phyloP scores from a whole-genome alignment of 2,329 filamentous ascomycete species.

The Colletotrichum sp. region DNA sequence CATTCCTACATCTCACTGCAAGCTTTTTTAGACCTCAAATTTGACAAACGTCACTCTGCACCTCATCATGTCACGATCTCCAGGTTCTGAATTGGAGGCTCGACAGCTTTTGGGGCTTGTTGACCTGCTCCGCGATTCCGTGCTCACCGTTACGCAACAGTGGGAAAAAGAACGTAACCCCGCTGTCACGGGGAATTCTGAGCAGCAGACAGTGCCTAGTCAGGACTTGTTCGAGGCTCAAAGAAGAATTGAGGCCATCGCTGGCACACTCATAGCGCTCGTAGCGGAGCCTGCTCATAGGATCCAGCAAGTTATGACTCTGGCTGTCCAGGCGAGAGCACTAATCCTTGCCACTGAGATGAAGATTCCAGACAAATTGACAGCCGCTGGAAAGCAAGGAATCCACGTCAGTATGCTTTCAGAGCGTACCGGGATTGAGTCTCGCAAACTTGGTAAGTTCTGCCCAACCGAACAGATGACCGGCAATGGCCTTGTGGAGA shows the following conservation, averaged over 20 bases:
- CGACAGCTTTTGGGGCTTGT: neutral
- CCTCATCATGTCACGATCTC: neutral
- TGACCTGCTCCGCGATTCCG: neutral
- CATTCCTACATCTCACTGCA: neutral
- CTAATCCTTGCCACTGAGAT: conserved; percentile 36
- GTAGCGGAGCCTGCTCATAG: conserved; percentile 33
- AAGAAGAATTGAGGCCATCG: conserved; percentile 31
- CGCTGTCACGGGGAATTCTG: neutral
- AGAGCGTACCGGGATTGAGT: conserved; percentile 29
- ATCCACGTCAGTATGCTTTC: conserved; percentile 27
- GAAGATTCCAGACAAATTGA: conserved; percentile 36
- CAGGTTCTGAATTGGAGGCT: neutral
- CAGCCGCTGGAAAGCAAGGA: conserved; percentile 24
- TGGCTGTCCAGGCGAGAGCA: conserved; percentile 37
- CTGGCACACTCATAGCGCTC: conserved; percentile 36
- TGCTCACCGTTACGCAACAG: neutral
- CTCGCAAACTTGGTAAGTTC: conserved; percentile 31
- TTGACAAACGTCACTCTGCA: neutral
- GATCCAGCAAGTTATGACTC: conserved; percentile 34
- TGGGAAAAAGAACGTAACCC: neutral
- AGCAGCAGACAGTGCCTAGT: neutral
- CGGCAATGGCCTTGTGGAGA: neutral
- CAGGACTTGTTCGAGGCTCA: conserved; percentile 34
- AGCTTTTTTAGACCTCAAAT: neutral
- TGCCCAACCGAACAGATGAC: neutral